A percentile compares a stretch with the other conserved stretches of the same genome.
Conservation (phyloP, 768 basidiomycete species). For the Collybia sp. region DNA sequence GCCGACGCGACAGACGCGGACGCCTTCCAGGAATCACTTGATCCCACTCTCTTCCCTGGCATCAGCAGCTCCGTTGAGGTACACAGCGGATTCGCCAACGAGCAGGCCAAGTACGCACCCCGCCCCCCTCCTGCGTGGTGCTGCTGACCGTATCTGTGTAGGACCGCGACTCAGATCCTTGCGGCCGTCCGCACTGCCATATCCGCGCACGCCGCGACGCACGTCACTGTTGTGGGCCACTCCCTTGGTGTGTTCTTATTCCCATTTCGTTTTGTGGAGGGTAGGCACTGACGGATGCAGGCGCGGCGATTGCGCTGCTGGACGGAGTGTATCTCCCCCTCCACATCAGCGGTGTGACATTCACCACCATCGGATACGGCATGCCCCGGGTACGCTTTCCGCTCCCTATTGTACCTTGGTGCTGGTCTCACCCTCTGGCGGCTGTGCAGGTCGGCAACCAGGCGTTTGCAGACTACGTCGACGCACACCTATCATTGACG, state of each 20-base stretch:
- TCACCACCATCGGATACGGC: constrained; percentile 13
- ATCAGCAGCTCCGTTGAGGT: constrained; percentile 13
- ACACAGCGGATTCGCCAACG: constrained; percentile 18
- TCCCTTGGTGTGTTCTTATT: constrained; percentile 24
- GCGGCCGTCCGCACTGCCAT: constrained; percentile 21
- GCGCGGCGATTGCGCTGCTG: constrained; percentile 34
- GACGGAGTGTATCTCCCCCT: constrained; percentile 35
- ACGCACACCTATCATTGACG: constrained; percentile 32
- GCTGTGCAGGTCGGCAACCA: constrained; percentile 41
- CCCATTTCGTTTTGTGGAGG: no score
- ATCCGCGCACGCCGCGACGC: constrained; percentile 10
- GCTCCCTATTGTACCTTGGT: not conserved
- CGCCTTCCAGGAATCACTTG: constrained; percentile 11
- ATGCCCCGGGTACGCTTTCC: constrained; percentile 12
- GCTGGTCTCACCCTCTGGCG: not conserved
- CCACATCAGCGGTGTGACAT: constrained; percentile 24
- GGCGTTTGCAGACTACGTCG: constrained; percentile 50
- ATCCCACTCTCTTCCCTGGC: constrained; percentile 19
- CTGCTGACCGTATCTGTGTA: constrained; percentile 2
- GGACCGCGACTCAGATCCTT: constrained; percentile 20
- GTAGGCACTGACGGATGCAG: constrained; percentile 9
- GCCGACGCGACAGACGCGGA: constrained; percentile 16
- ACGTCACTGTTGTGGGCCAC: constrained; percentile 29
- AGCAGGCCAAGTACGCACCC: constrained; percentile 7
- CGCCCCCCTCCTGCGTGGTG: not conserved